Evolutionary conservation across 2,329 filamentous ascomycete species (phyloP).

Genomic region (Falciphora oryzae): DNA sequence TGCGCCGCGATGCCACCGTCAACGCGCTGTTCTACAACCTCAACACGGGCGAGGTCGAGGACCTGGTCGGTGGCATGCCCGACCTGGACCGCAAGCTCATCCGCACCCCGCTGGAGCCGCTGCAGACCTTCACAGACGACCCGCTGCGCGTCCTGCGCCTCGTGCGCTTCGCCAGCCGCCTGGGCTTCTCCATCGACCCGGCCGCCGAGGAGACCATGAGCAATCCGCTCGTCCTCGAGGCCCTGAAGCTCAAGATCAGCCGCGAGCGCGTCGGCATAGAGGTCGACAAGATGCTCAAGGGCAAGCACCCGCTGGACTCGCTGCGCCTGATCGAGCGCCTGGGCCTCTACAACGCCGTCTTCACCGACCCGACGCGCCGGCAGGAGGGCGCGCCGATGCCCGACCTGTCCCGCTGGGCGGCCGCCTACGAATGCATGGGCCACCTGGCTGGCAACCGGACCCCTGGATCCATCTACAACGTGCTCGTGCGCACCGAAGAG

Average conservation of each 20-base stretch:
- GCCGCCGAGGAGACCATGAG: conserved; percentile 69
- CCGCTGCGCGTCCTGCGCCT: conserved; percentile 81
- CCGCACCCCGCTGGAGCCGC: conserved; percentile 78
- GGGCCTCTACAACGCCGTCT: conserved; percentile 65
- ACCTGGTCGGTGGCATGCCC: conserved; percentile 72
- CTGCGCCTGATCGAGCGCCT: conserved; percentile 62
- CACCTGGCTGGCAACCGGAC: conserved; percentile 38
- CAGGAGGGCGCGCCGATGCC: conserved; percentile 38
- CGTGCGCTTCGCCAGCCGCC: conserved; percentile 82
- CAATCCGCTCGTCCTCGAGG: conserved; percentile 68
- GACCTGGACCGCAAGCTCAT: conserved; percentile 72
- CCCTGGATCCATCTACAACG: conserved; percentile 41
- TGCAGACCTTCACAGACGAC: conserved; percentile 92
- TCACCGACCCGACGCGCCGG: conserved; percentile 57
- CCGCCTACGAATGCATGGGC: conserved; percentile 59
- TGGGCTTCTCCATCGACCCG: conserved; percentile 72
- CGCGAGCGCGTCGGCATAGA: conserved; percentile 84
- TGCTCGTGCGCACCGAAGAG: conserved; percentile 57
- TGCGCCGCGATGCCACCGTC: conserved; percentile 85
- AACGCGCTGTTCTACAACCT: conserved; percentile 97
- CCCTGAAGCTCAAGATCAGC: conserved; percentile 83
- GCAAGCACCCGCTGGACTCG: conserved; percentile 53
- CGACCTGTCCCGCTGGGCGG: conserved; percentile 53
- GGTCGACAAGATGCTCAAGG: conserved; percentile 83
- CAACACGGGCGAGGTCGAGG: conserved; percentile 71